Evolutionary conservation across 441 rosid species (phyloP), one percentile per base, ranked within the genome.

Genomic region (Pelargonium fulgidum): DNA sequence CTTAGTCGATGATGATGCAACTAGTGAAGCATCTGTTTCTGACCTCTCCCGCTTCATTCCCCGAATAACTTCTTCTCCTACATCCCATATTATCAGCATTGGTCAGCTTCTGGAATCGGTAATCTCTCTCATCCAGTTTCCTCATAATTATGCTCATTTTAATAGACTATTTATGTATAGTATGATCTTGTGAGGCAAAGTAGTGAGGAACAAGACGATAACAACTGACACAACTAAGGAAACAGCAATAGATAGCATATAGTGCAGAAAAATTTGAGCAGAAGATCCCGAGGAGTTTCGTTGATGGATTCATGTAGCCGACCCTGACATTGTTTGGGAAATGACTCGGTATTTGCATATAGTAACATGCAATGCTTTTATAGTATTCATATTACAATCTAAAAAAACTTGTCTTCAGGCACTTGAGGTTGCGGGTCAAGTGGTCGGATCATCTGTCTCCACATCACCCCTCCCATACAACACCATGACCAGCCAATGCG

Each of bases 41-140:
- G 81, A 85, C 72, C 66, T 80, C 50, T 79, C 86, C 20, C 86
- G 80, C 64, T 87, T 86, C 72, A 79, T 73, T 68, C 86, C 90
- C n/a, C 86, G 74, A 75, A 76, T 84, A 68, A 82, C 90, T 3
- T 77, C 90, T 41, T 85, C 98, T 10, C 72, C 84, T 26, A 74
- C 73, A 74, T 86, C 92, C 42, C 91, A 86, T 63, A 76, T 92
- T 66, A 84, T 92, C 73, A 84, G 97, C 86, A 84, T 94, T 69
- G 93, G 98, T 45, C 86, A 94, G 81, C 98, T 92, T 33, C 77
- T 95, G 81, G 93, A 92, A 82, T 87, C 96, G 64, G 99, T 95
- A 86, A 82, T 72, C 11, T 73, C 65, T 70, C 48, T 65, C 54
- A 29, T 14, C 29, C 5, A n/a, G 54, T 17, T 9, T 26, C 20